Conservation (phyloP, 495 filamentous ascomycete genomes). For the Platismatia glauca region DNA sequence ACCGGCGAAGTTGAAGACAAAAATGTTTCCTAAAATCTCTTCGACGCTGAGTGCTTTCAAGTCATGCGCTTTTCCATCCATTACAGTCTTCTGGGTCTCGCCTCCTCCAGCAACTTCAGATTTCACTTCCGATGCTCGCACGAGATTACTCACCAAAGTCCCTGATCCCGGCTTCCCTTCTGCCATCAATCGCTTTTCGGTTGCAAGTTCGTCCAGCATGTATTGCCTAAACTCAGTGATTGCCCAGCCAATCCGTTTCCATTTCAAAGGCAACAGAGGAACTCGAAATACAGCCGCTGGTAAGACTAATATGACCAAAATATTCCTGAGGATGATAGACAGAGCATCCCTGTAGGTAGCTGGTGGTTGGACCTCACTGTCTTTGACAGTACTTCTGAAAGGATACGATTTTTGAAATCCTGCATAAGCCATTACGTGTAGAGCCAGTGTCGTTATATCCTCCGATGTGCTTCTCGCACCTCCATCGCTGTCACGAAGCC, state of each 20-base stretch:
- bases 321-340: slow-evolving; percentile 16
- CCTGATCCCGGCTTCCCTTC: neutral
- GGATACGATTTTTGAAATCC: slow-evolving; percentile 31
- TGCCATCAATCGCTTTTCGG: neutral
- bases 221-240: neutral
- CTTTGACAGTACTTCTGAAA: slow-evolving; percentile 27
- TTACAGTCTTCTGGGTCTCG: neutral
- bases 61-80: too few species aligned
- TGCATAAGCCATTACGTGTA: slow-evolving; percentile 31
- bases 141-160: neutral
- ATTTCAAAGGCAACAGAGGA: neutral
- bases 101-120: neutral
- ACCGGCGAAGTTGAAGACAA: slow-evolving; percentile 43
- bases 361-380: slow-evolving; percentile 5
- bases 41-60: neutral
- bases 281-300: neutral
- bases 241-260: neutral
- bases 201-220: neutral
- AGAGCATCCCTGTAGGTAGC: slow-evolving; percentile 26
- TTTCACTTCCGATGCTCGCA: neutral
- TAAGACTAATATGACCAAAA: neutral
- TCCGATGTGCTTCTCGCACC: slow-evolving; percentile 24
- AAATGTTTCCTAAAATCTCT: slow-evolving; percentile 29
- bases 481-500: slow-evolving; percentile 23
- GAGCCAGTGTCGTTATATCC: slow-evolving; percentile 30